A percentile compares a stretch with the other conserved stretches of the same genome.
Conservation (phyloP, 805 yeast species). For the Yarrowia sp. region DNA sequence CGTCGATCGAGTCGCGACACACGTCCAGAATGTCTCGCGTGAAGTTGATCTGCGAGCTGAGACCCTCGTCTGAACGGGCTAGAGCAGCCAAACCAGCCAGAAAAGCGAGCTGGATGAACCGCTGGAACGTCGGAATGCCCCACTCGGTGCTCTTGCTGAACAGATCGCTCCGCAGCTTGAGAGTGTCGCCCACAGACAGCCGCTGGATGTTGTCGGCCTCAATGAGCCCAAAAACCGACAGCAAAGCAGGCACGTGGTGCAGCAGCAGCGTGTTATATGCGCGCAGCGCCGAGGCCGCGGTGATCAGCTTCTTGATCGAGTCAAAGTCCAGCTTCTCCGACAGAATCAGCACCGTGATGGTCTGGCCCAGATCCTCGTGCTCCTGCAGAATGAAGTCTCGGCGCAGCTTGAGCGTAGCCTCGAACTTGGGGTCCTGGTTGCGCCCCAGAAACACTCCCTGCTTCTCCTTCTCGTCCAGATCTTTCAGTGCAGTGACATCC, state of each 20-base stretch:
- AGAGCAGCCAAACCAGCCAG: constrained; percentile 30
- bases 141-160: constrained; percentile 30
- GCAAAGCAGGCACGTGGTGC: constrained; percentile 44
- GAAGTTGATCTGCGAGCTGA: constrained; percentile 30
- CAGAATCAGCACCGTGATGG: constrained; percentile 51
- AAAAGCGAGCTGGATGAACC: constrained; percentile 34
- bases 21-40: constrained; percentile 33
- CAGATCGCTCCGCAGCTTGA: constrained; percentile 13
- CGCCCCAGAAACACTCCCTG: constrained; percentile 52
- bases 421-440: constrained; percentile 45
- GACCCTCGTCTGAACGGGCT: constrained; percentile 28
- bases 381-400: constrained; percentile 61
- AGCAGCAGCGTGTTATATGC: constrained; percentile 63
- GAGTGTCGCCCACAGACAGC: constrained; percentile 1
- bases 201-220: constrained; percentile 12
- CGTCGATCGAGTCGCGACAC: constrained; percentile 36
- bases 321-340: constrained; percentile 38
- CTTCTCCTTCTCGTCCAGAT: constrained; percentile 50
- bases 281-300: constrained; percentile 49
- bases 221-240: constrained; percentile 25
- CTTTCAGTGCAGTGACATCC: constrained; percentile 56
- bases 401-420: constrained; percentile 53
- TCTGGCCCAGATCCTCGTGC: constrained; percentile 70
- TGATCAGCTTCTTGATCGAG: constrained; percentile 38
- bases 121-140: constrained; percentile 35